These are phyloP conservation scores for Collybia mongolica DNA, from an alignment of 768 basidiomycete species.

Conservation along the genomic window DNA sequence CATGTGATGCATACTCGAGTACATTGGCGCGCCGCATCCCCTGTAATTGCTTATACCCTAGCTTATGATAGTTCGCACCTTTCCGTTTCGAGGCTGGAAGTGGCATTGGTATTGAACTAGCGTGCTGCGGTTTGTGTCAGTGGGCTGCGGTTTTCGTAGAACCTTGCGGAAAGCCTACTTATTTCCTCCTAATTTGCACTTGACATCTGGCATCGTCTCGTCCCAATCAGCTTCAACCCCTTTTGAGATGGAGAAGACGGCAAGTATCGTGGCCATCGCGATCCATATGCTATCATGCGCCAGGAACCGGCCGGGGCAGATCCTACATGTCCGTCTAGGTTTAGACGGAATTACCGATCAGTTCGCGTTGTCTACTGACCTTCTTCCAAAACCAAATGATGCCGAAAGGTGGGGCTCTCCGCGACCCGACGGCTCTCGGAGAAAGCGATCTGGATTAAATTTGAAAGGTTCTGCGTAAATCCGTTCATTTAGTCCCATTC, in stretches of 20 bases:
- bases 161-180: background rate
- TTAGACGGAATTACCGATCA: background rate
- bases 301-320: slow-evolving; percentile 25
- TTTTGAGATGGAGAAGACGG: slow-evolving; percentile 24
- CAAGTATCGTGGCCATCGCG: slow-evolving; percentile 22
- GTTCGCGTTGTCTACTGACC: slow-evolving; percentile 13
- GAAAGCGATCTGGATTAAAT: slow-evolving; percentile 27
- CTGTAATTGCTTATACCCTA: background rate
- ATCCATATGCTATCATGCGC: slow-evolving; percentile 20
- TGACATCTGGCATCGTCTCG: slow-evolving; percentile 14
- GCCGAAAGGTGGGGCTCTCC: slow-evolving; percentile 17
- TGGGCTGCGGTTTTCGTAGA: background rate
- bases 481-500: slow-evolving; percentile 25
- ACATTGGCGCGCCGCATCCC: no score
- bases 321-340: slow-evolving; percentile 19
- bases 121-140: background rate
- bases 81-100: slow-evolving; percentile 5
- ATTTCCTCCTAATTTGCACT: background rate
- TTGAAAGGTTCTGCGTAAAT: slow-evolving; percentile 24
- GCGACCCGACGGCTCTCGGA: slow-evolving; percentile 17
- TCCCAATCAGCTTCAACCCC: slow-evolving; percentile 23
- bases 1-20: no score
- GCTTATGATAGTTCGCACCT: background rate
- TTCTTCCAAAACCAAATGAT: slow-evolving; percentile 35
- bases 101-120: slow-evolving; percentile 7